phyloP scores from a whole-genome alignment of 2,329 filamentous ascomycete genomes.

The Ascochyta pisi region DNA sequence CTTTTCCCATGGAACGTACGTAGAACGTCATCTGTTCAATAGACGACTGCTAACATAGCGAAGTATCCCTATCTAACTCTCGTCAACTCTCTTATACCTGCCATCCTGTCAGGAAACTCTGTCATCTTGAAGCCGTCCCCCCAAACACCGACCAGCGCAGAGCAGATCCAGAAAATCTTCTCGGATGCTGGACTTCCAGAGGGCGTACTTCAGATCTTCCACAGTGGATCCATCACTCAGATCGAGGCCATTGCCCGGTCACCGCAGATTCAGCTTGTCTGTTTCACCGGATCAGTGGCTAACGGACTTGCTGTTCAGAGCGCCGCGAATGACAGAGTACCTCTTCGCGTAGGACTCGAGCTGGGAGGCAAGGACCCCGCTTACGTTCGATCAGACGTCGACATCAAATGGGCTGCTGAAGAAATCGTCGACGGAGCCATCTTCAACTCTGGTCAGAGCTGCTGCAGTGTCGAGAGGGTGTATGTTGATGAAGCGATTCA shows the following conservation, averaged over 20 bases:
- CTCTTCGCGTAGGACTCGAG: constrained; percentile 84
- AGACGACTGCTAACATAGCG: constrained; percentile 24
- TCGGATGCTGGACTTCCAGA: constrained; percentile 78
- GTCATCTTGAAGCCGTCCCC: constrained; percentile 95
- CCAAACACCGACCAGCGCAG: constrained; percentile 90
- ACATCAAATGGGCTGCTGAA: constrained; percentile 87
- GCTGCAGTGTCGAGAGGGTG: constrained; percentile 89
- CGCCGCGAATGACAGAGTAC: constrained; percentile 80
- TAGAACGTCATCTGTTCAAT: constrained; percentile 26
- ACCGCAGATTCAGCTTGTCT: constrained; percentile 78
- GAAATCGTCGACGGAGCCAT: constrained; percentile 96
- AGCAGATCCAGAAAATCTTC: constrained; percentile 81
- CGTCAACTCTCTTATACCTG: constrained; percentile 89
- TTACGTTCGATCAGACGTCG: constrained; percentile 85
- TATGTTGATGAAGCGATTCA: constrained; percentile 89
- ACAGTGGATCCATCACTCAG: constrained; percentile 78
- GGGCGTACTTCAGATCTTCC: constrained; percentile 90
- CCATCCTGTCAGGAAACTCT: constrained; percentile 86
- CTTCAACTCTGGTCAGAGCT: constrained; percentile 98
- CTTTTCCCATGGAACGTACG: constrained; percentile 96
- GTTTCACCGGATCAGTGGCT: constrained; percentile 92
- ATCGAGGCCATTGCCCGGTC: constrained; percentile 82
- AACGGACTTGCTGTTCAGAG: constrained; percentile 86
- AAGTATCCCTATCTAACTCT: constrained; percentile 95
- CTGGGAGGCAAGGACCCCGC: constrained; percentile 95